phyloP scores from a whole-genome alignment of 768 basidiomycete species.

The Trametopsis cervina region DNA sequence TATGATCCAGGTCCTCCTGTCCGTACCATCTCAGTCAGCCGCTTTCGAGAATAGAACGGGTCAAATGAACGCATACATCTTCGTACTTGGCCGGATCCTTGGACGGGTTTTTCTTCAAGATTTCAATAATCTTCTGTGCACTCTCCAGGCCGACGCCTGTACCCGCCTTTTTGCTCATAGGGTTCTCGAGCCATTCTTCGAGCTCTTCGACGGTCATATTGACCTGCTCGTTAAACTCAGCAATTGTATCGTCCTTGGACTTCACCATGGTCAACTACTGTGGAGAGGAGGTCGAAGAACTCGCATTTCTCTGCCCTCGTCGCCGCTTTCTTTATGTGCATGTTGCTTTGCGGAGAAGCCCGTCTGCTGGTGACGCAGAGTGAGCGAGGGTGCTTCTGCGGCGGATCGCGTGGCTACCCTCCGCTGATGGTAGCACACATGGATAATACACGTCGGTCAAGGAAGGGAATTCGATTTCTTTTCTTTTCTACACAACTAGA shows the following conservation, averaged over 20 bases:
- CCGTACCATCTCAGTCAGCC: background rate
- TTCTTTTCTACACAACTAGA: too few relatives aligned
- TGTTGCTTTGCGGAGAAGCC: too few relatives aligned
- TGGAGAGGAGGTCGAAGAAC: background rate
- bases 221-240: conserved; percentile 24
- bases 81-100: conserved; percentile 26
- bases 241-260: conserved; percentile 23
- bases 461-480: too few relatives aligned
- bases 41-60: background rate
- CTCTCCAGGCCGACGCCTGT: conserved; percentile 28
- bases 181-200: conserved; percentile 25
- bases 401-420: too few relatives aligned
- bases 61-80: conserved; percentile 14
- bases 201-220: conserved; percentile 28
- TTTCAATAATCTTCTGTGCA: conserved; percentile 27
- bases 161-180: conserved; percentile 25
- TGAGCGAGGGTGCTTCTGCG: too few relatives aligned
- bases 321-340: too few relatives aligned
- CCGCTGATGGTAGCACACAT: too few relatives aligned
- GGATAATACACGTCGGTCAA: too few relatives aligned
- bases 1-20: conserved; percentile 27
- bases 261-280: conserved; percentile 18
- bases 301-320: too few relatives aligned
- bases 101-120: conserved; percentile 27
- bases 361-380: too few relatives aligned